Conservation (phyloP, 306 rosid species). For the Quercus engelmannii region DNA sequence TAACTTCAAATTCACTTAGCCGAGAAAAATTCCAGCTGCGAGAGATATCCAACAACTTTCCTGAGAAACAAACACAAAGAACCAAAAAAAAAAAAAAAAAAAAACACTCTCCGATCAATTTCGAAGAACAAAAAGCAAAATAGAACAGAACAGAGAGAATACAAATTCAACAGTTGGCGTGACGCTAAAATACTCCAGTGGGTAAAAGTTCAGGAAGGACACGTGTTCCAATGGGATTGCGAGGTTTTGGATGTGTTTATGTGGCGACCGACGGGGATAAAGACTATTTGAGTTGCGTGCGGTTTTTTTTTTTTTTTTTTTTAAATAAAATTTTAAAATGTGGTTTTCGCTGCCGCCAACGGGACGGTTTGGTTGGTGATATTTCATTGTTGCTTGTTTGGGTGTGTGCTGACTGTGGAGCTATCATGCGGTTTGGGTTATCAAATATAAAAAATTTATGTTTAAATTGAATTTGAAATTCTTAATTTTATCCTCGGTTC, state of each 20-base stretch:
- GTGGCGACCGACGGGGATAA: constrained; percentile 19
- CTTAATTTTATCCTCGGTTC: no score
- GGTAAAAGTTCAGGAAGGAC: not conserved
- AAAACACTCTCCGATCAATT: no score
- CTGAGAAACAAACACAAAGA: not conserved
- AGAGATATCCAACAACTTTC: not conserved
- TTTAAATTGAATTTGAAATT: no score
- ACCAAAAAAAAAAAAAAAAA: no score
- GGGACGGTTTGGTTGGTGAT: no score
- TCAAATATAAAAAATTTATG: no score
- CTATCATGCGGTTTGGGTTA: no score
- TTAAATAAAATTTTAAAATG: no score
- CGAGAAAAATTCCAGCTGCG: not conserved
- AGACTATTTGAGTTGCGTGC: not conserved
- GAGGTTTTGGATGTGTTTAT: constrained; percentile 18
- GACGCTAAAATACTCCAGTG: not conserved
- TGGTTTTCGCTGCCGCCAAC: not conserved
- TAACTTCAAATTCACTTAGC: not conserved
- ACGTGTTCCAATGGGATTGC: constrained; percentile 16
- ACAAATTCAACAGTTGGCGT: not conserved
- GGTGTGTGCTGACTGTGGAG: no score
- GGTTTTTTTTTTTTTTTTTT: not conserved
- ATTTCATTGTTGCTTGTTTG: no score
- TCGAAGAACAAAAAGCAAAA: not conserved
- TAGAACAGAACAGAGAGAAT: no score